Conservation (phyloP, 2,329 filamentous ascomycete species). For the Colletotrichum sidae region DNA sequence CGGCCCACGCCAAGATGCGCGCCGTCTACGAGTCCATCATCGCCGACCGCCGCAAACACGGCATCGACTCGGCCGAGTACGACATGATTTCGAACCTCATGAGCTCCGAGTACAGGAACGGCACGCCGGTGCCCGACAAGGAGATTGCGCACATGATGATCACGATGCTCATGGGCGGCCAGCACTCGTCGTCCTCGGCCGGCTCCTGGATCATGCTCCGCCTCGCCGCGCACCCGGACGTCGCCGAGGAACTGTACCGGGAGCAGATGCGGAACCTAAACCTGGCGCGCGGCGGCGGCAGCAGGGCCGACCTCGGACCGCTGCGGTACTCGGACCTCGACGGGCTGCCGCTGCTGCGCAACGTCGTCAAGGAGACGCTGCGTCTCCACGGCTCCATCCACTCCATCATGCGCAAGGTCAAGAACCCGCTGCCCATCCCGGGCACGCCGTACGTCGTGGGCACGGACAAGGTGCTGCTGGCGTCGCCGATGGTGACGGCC, state of each 20-base stretch:
- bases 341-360: constrained; percentile 83
- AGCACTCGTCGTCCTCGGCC: constrained; percentile 88
- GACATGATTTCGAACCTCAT: constrained; percentile 95
- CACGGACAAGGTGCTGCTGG: constrained; percentile 81
- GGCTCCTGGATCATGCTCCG: constrained; percentile 87
- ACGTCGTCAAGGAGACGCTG: constrained; percentile 91
- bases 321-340: constrained; percentile 82
- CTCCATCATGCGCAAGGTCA: constrained; percentile 93
- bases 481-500: constrained; percentile 85
- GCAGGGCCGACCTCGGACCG: constrained; percentile 80
- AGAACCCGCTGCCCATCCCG: constrained; percentile 84
- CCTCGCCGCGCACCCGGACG: constrained; percentile 80
- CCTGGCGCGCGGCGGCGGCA: constrained; percentile 52
- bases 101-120: constrained; percentile 87
- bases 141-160: constrained; percentile 96
- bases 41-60: constrained; percentile 70
- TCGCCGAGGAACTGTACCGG: constrained; percentile 83
- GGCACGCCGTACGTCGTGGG: constrained; percentile 88
- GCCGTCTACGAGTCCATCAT: constrained; percentile 88
- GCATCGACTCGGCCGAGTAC: constrained; percentile 60
- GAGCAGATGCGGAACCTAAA: constrained; percentile 71
- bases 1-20: constrained; percentile 83
- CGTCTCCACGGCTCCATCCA: constrained; percentile 93
- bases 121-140: constrained; percentile 80
- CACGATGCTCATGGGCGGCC: constrained; percentile 89